Conservation (phyloP, 2,329 filamentous ascomycete species). For the Aspergillus fumigatiaffinis region DNA sequence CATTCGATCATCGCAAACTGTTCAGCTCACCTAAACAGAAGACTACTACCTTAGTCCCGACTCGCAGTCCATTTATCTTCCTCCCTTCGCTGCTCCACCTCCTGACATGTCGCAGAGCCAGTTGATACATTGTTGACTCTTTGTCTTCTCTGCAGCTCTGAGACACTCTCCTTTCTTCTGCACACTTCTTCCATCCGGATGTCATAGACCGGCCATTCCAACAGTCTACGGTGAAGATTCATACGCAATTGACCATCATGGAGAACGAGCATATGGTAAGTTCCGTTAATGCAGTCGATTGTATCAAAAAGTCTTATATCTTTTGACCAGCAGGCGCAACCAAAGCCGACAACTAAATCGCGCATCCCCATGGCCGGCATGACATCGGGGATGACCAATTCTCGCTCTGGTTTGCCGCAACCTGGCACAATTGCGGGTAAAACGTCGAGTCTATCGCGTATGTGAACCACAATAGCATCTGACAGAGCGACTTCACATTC, state of each 20-base stretch:
- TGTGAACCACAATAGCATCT: conserved; percentile 6
- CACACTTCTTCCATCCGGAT: neutral
- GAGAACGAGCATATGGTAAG: conserved; percentile 32
- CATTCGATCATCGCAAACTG: neutral
- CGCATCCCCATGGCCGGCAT: conserved; percentile 37
- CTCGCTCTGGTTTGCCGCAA: conserved; percentile 44
- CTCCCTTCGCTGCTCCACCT: conserved; percentile 10
- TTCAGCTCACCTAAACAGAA: neutral
- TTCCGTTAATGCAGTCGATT: neutral
- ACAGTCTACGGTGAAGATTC: neutral
- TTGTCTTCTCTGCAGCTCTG: neutral
- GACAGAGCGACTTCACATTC: conserved; percentile 15
- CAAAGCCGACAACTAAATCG: conserved; percentile 23
- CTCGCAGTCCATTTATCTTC: neutral
- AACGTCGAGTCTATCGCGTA: conserved; percentile 43
- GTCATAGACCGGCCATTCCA: neutral
- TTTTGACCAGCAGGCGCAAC: conserved; percentile 21
- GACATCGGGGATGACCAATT: conserved; percentile 52
- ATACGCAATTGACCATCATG: conserved; percentile 18
- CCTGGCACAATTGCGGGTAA: conserved; percentile 45
- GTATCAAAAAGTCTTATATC: neutral
- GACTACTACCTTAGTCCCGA: neutral
- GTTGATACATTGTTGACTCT: conserved; percentile 4
- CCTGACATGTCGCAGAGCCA: conserved; percentile 13
- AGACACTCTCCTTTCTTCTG: conserved; percentile 5